Percentiles rank a stretch among this genome's conserved stretches.
Evolutionary conservation across 139 green algal genomes (phyloP).

Genomic region (Coelastrella sp.): DNA sequence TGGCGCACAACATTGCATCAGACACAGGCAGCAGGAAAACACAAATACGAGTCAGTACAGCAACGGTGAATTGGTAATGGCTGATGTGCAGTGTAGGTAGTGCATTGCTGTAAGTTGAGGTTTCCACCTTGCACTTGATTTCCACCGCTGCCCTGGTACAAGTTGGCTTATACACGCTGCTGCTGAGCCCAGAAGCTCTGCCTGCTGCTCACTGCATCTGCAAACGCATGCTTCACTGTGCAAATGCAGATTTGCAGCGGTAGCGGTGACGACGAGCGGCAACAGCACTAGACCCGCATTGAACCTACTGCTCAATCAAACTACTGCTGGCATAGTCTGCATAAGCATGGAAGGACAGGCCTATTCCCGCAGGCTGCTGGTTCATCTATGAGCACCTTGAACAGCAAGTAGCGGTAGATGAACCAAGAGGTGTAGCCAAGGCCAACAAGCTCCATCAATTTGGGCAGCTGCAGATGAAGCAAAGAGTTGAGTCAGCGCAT

Average conservation of each 20-base stretch:
- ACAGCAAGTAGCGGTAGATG: constrained; percentile 98
- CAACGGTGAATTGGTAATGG: not conserved
- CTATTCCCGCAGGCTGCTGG: not conserved
- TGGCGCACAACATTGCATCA: constrained; percentile 7
- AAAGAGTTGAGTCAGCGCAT: not conserved
- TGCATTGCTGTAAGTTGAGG: too few relatives aligned
- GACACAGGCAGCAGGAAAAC: not conserved
- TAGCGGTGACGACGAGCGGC: too few relatives aligned
- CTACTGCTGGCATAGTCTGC: not conserved
- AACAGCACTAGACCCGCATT: too few relatives aligned
- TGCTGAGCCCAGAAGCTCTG: too few relatives aligned
- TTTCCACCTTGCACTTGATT: too few relatives aligned
- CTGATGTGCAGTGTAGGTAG: too few relatives aligned
- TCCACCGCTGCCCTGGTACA: too few relatives aligned
- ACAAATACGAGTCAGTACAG: not conserved
- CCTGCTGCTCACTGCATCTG: too few relatives aligned
- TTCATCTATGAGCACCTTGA: constrained; percentile 81
- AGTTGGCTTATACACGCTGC: too few relatives aligned
- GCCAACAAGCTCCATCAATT: constrained; percentile 98
- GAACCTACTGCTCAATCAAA: too few relatives aligned
- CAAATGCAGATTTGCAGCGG: too few relatives aligned
- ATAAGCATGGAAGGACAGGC: not conserved
- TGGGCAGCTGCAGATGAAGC: constrained; percentile 85
- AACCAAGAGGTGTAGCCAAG: constrained; percentile 98
- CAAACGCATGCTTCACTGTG: too few relatives aligned